These are phyloP conservation scores for Ophiorrhiza pumila DNA, from an alignment of 257 asterid genomes.

Conservation along the genomic window DNA sequence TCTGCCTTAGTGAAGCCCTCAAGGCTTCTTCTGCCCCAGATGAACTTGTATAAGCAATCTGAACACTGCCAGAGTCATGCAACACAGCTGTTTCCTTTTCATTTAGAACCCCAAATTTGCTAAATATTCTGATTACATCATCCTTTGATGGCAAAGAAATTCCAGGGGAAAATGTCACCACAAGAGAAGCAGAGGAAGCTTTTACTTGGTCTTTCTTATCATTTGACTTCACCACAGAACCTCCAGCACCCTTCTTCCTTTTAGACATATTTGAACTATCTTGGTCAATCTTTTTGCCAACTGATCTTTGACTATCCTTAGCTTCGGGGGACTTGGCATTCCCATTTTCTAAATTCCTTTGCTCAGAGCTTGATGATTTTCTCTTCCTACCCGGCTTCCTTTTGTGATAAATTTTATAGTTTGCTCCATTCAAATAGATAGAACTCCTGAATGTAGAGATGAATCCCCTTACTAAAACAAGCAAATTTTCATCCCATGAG, in stretches of 20 bases:
- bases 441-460: slow-evolving; percentile 53
- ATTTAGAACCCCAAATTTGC: slow-evolving; percentile 50
- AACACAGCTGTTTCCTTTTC: slow-evolving; percentile 40
- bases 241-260: slow-evolving; percentile 30
- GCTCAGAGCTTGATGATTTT: slow-evolving; percentile 27
- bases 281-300: neutral
- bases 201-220: slow-evolving; percentile 18
- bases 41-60: slow-evolving; percentile 35
- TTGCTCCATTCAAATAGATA: slow-evolving; percentile 28
- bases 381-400: slow-evolving; percentile 27
- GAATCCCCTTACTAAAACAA: slow-evolving; percentile 41
- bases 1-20: slow-evolving; percentile 31
- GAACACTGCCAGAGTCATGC: slow-evolving; percentile 29
- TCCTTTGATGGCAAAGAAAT: slow-evolving; percentile 56
- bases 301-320: neutral
- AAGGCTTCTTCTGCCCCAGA: slow-evolving; percentile 59
- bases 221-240: slow-evolving; percentile 14
- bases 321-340: slow-evolving; percentile 21
- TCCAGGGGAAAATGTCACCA: slow-evolving; percentile 43
- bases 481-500: slow-evolving; percentile 34
- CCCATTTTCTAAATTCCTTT: slow-evolving; percentile 9
- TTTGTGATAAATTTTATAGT: slow-evolving; percentile 28
- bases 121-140: slow-evolving; percentile 35
- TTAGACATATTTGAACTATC: slow-evolving; percentile 21
- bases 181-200: slow-evolving; percentile 28